Conservation (phyloP, 1,139 yeast species). For the Kurtzmaniella natalensis region DNA sequence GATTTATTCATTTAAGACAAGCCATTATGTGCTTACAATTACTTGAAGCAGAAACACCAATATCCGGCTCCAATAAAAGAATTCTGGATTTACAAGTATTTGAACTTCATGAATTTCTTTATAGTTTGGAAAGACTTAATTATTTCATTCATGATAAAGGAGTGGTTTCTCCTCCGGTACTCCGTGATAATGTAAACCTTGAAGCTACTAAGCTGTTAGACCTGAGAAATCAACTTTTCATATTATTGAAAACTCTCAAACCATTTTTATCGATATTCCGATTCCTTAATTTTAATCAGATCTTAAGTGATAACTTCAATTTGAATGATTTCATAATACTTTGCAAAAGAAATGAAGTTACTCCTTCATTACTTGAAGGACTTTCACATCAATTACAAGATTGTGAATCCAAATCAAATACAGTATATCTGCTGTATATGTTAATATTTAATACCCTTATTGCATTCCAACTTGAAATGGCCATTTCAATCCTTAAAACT, state of each 20-base stretch:
- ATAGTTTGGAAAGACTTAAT: conserved; percentile 30
- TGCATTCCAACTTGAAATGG: conserved; percentile 6
- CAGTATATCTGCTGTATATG: conserved; percentile 7
- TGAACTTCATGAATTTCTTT: conserved; percentile 34
- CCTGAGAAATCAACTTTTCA: conserved; percentile 5
- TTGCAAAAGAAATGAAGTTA: conserved; percentile 1
- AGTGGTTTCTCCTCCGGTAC: conserved; percentile 1
- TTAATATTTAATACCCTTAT: conserved; percentile 5
- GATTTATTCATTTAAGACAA: conserved; percentile 27
- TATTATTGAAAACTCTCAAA: conserved; percentile 3
- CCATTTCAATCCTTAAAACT: conserved; percentile 4
- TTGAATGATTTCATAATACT: conserved; percentile 1
- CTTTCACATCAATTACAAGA: conserved; percentile 1
- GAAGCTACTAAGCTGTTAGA: conserved; percentile 5
- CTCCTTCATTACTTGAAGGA: conserved; percentile 1
- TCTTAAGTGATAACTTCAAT: conserved; percentile 2
- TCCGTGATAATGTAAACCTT: not conserved
- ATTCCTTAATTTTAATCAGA: conserved; percentile 5
- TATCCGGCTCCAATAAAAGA: too few relatives aligned
- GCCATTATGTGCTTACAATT: conserved; percentile 36
- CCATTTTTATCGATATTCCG: conserved; percentile 5
- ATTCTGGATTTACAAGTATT: conserved; percentile 23
- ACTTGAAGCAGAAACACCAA: conserved; percentile 25
- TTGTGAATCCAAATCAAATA: conserved; percentile 4
- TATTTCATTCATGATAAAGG: conserved; percentile 16